A percentile compares a stretch with the other conserved stretches of the same genome.
Evolutionary conservation across 1,139 yeast genomes (phyloP).

Genomic region (Candida sp.): DNA sequence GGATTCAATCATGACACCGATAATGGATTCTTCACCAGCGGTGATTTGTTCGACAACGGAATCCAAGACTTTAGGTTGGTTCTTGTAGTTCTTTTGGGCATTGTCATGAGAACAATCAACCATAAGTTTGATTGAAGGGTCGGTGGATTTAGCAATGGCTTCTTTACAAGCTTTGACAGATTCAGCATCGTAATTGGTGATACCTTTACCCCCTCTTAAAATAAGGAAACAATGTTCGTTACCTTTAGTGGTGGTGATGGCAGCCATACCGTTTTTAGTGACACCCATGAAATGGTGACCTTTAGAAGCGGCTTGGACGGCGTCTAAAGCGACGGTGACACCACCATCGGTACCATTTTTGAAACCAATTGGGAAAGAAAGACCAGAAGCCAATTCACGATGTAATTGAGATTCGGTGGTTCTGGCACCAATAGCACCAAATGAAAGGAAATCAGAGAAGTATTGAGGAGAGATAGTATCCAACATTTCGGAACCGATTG

Average conservation of each 20-base stretch:
- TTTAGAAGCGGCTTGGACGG: conserved; percentile 86
- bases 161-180: conserved; percentile 68
- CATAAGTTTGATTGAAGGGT: conserved; percentile 74
- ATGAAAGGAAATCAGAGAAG: conserved; percentile 81
- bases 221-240: conserved; percentile 88
- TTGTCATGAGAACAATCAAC: conserved; percentile 98
- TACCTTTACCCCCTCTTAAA: conserved; percentile 91
- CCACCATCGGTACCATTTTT: conserved; percentile 97
- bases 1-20: conserved; percentile 97
- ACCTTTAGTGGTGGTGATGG: conserved; percentile 94
- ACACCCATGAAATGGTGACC: conserved; percentile 95
- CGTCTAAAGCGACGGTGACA: conserved; percentile 89
- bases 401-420: conserved; percentile 97
- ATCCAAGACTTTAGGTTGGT: conserved; percentile 91
- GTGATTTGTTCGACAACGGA: conserved; percentile 74
- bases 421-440: conserved; percentile 98
- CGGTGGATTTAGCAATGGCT: conserved; percentile 56
- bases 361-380: conserved; percentile 96
- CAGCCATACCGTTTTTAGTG: conserved; percentile 85
- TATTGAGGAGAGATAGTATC: conserved; percentile 97
- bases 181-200: conserved; percentile 83
- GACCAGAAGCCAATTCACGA: conserved; percentile 92
- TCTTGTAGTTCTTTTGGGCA: conserved; percentile 82
- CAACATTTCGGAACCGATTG: conserved; percentile 97
- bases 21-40: conserved; percentile 72